Conservation (phyloP, 176 grass and related monocot genomes). For the Rhynchospora tenuis region DNA sequence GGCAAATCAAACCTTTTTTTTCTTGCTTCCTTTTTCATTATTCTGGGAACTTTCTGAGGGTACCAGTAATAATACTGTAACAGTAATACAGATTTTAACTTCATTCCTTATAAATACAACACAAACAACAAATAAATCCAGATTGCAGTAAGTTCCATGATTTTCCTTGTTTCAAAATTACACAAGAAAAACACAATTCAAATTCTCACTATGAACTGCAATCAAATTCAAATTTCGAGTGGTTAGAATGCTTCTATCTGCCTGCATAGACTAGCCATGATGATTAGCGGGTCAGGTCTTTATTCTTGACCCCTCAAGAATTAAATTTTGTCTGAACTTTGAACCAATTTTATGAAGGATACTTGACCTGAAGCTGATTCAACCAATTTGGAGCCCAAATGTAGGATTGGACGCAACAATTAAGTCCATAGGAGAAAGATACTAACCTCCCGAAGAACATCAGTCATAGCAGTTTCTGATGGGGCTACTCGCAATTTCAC, state of each 20-base stretch:
- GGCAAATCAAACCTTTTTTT: not conserved
- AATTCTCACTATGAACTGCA: not conserved
- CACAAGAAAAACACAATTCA: not conserved
- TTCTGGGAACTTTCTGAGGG: not conserved
- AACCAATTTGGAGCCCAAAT: not conserved
- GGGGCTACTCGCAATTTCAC: conserved; percentile 59
- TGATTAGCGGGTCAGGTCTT: not conserved
- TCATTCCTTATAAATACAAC: not conserved
- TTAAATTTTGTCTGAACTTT: not conserved
- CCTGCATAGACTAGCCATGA: not conserved
- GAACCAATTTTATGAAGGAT: no score
- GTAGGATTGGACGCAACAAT: not conserved
- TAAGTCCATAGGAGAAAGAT: conserved; percentile 8
- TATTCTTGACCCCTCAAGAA: not conserved
- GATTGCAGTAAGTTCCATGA: not conserved
- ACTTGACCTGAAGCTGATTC: not conserved
- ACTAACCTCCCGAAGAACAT: conserved; percentile 85
- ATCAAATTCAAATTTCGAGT: not conserved
- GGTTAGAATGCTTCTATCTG: not conserved
- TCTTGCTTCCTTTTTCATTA: not conserved
- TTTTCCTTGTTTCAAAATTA: not conserved
- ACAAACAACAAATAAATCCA: not conserved
- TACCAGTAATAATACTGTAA: not conserved
- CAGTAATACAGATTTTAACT: not conserved
- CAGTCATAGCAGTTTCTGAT: conserved; percentile 88